These are phyloP conservation scores for Chiua virens DNA, from an alignment of 768 basidiomycete species.

Conservation along the genomic window DNA sequence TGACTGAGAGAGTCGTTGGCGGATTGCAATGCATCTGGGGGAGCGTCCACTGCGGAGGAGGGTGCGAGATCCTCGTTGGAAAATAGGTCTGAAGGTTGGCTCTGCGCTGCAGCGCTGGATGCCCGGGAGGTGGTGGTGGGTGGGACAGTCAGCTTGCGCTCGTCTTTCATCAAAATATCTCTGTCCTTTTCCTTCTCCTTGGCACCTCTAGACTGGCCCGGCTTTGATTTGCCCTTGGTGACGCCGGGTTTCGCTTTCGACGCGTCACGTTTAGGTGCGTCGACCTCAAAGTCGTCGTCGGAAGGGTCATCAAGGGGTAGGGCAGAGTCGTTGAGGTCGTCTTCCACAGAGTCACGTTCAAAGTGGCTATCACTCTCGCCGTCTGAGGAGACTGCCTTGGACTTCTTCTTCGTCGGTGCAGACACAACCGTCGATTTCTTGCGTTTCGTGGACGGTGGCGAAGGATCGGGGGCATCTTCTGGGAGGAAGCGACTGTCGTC, in stretches of 20 bases:
- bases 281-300: conserved; percentile 29
- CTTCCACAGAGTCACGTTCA: conserved; percentile 25
- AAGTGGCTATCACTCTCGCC: conserved; percentile 25
- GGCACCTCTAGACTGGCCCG: conserved; percentile 13
- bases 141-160: conserved; percentile 33
- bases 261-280: conserved; percentile 21
- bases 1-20: conserved; percentile 25
- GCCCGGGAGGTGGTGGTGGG: conserved; percentile 19
- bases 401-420: conserved; percentile 19
- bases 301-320: conserved; percentile 24
- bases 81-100: conserved; percentile 26
- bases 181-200: conserved; percentile 34
- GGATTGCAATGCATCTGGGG: conserved; percentile 24
- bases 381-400: conserved; percentile 28
- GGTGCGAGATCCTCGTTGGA: conserved; percentile 31
- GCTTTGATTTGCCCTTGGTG: conserved; percentile 26
- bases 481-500: conserved; percentile 26
- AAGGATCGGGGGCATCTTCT: background rate
- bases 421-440: conserved; percentile 14
- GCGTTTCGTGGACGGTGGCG: conserved; percentile 6
- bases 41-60: conserved; percentile 6
- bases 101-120: conserved; percentile 34
- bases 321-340: conserved; percentile 24
- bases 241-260: conserved; percentile 20
- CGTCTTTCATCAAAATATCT: conserved; percentile 42